A percentile compares a stretch with the other conserved stretches of the same genome.
phyloP scores from a whole-genome alignment of 2,329 filamentous ascomycete species.

The Botrytis byssoidea region DNA sequence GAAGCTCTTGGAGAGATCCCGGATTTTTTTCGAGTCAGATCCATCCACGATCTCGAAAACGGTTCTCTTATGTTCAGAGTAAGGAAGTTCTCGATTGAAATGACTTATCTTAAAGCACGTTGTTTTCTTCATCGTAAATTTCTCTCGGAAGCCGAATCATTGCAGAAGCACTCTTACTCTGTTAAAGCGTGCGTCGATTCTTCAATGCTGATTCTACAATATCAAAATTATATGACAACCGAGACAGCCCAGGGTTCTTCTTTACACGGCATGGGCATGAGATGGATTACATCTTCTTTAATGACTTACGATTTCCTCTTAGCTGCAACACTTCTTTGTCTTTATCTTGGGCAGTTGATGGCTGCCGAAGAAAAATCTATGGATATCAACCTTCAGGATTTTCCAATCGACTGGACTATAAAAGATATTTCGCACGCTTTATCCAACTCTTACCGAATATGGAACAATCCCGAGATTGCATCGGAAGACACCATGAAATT shows the following conservation, averaged over 20 bases:
- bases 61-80: constrained; percentile 48
- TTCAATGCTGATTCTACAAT: constrained; percentile 48
- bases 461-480: constrained; percentile 22
- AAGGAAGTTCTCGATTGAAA: constrained; percentile 46
- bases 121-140: constrained; percentile 33
- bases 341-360: constrained; percentile 30
- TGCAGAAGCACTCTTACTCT: constrained; percentile 50
- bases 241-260: constrained; percentile 22
- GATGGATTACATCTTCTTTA: constrained; percentile 30
- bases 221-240: constrained; percentile 40
- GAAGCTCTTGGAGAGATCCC: constrained; percentile 48
- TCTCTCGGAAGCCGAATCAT: constrained; percentile 45
- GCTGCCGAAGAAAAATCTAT: constrained; percentile 6
- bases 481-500: constrained; percentile 32
- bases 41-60: constrained; percentile 48
- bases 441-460: constrained; percentile 29
- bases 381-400: not conserved
- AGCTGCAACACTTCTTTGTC: constrained; percentile 33
- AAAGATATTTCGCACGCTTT: constrained; percentile 29
- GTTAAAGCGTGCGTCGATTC: constrained; percentile 52
- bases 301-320: constrained; percentile 32
- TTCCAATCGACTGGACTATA: constrained; percentile 26
- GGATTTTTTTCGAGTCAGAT: constrained; percentile 47
- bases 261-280: constrained; percentile 22
- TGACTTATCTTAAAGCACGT: constrained; percentile 31